Percentiles rank a stretch among this genome's conserved stretches.
Evolutionary conservation across 306 rosid genomes (phyloP).

Genomic region (Clitoria ternatea): DNA sequence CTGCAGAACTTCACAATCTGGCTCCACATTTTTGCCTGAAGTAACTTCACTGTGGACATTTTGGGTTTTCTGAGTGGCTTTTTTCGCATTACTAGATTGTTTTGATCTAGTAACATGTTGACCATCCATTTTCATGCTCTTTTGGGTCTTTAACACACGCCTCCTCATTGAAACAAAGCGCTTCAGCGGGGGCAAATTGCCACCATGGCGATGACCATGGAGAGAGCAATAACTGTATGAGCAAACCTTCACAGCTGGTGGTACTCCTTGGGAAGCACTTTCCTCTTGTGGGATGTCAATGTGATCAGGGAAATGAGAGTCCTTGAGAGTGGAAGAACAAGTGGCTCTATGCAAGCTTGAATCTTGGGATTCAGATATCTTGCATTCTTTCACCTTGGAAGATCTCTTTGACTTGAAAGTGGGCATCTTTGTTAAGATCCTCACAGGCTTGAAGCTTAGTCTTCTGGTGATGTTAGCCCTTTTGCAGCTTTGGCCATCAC

Average conservation of each 20-base stretch:
- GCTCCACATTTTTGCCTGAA: conserved; percentile 28
- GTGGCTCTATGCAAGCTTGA: conserved; percentile 57
- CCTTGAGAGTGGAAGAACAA: conserved; percentile 76
- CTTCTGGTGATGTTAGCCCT: conserved; percentile 37
- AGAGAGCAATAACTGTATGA: conserved; percentile 79
- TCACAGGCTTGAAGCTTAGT: conserved; percentile 57
- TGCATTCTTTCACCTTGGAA: conserved; percentile 23
- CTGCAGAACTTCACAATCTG: conserved; percentile 13
- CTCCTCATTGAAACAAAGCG: conserved; percentile 69
- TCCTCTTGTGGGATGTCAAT: conserved; percentile 39
- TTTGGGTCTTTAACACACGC: conserved; percentile 48
- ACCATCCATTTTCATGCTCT: conserved; percentile 34
- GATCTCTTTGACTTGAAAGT: conserved; percentile 43
- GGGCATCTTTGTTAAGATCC: conserved; percentile 39
- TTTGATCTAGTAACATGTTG: conserved; percentile 28
- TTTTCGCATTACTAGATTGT: conserved; percentile 40
- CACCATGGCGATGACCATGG: conserved; percentile 63
- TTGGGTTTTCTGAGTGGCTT: conserved; percentile 31
- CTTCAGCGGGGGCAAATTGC: conserved; percentile 53
- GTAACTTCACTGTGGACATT: conserved; percentile 23
- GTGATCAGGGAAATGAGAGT: conserved; percentile 49
- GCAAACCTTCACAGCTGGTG: conserved; percentile 48
- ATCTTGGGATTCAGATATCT: conserved; percentile 29
- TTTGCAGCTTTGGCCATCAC: conserved; percentile 12
- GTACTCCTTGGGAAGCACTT: conserved; percentile 36